Percentiles rank a stretch among this genome's conserved stretches.
These are phyloP conservation scores for Boechera retrofracta DNA, from an alignment of 345 rosid genomes.

Conservation along the genomic window DNA sequence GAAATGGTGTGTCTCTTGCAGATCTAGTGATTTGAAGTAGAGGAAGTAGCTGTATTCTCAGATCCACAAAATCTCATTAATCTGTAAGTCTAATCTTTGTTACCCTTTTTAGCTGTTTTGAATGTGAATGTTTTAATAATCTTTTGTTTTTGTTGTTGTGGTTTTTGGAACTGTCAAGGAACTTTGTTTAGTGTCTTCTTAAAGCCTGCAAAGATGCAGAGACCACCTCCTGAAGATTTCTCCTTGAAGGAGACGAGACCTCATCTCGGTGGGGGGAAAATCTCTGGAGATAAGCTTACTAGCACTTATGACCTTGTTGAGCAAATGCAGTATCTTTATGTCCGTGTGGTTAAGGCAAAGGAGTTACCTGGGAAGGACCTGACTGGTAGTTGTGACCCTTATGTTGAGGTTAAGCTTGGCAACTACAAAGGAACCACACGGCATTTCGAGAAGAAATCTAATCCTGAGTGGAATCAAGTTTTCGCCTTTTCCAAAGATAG, in stretches of 20 bases:
- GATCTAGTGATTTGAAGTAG: conserved; percentile 60
- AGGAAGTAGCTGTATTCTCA: not conserved
- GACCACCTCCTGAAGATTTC: conserved; percentile 81
- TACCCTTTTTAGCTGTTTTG: conserved; percentile 1
- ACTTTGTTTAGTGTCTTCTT: conserved; percentile 28
- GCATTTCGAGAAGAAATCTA: conserved; percentile 78
- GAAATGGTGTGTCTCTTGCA: conserved; percentile 36
- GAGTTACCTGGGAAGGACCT: conserved; percentile 81
- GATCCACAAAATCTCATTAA: not conserved
- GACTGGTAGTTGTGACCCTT: conserved; percentile 93
- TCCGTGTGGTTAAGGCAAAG: conserved; percentile 91
- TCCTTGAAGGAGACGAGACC: conserved; percentile 84
- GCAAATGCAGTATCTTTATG: conserved; percentile 93
- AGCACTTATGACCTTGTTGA: conserved; percentile 96
- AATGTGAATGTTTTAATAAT: not conserved
- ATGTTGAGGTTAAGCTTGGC: conserved; percentile 88
- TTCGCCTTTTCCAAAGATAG: conserved; percentile 86
- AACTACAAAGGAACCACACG: conserved; percentile 86
- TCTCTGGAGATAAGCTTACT: conserved; percentile 78
- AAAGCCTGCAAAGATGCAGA: conserved; percentile 58
- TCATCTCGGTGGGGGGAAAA: conserved; percentile 81
- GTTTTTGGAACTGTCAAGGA: conserved; percentile 5
- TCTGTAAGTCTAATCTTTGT: conserved; percentile 42
- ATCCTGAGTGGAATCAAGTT: conserved; percentile 94
- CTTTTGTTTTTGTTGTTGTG: not conserved